A percentile compares a stretch with the other conserved stretches of the same genome.
Evolutionary conservation across 805 yeast species (phyloP).

Genomic region (Jamesozyma spencerorum): DNA sequence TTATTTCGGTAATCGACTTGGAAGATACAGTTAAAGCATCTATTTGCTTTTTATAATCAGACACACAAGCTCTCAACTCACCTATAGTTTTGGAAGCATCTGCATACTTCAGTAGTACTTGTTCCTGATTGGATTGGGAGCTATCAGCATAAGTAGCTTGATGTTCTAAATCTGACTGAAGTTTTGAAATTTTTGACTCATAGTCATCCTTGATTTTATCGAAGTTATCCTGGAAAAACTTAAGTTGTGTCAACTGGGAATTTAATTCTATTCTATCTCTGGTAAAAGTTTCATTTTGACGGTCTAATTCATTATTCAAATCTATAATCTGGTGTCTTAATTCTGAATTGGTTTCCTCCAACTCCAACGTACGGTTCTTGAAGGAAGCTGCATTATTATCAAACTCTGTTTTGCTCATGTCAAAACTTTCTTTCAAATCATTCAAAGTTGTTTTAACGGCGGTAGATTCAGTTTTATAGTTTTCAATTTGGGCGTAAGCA

Average conservation of each 20-base stretch:
- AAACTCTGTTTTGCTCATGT: conserved; percentile 31
- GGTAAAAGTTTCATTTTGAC: conserved; percentile 22
- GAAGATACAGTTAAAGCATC: conserved; percentile 7
- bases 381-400: conserved; percentile 11
- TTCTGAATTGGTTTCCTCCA: conserved; percentile 16
- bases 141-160: conserved; percentile 41
- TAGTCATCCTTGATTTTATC: conserved; percentile 17
- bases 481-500: conserved; percentile 49
- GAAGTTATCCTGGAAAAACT: conserved; percentile 19
- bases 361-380: conserved; percentile 14
- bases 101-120: conserved; percentile 47
- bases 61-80: conserved; percentile 33
- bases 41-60: conserved; percentile 23
- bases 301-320: conserved; percentile 27
- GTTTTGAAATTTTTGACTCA: conserved; percentile 24
- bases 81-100: conserved; percentile 37
- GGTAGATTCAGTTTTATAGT: conserved; percentile 51
- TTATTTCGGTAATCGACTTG: neutral
- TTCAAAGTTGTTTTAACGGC: conserved; percentile 60
- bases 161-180: conserved; percentile 32
- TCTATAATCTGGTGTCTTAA: conserved; percentile 27
- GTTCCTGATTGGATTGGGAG: conserved; percentile 46
- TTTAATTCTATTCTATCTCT: conserved; percentile 16
- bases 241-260: conserved; percentile 26
- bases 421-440: conserved; percentile 47